Base-by-base conservation (phyloP, 345 rosid genomes). In the Aquilaria yunnanensis region DNA sequence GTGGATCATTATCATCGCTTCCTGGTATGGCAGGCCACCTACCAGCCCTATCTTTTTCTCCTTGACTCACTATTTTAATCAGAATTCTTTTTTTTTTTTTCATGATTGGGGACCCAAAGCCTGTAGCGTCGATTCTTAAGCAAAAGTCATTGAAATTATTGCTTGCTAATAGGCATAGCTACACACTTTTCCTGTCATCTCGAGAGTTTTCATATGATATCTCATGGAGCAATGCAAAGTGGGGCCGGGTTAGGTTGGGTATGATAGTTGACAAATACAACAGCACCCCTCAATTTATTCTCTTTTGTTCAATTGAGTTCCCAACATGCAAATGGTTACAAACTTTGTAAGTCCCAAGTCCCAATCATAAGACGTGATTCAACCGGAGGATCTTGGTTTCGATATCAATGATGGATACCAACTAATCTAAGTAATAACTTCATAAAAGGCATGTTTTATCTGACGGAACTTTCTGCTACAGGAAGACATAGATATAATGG, bases 1-100 rank as follows among this genome's bases (percentile, higher is more conserved):
- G 85, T 78, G 33, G 92, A 90, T 72, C 90, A 85, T 46, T 90
- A 83, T 65, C 92, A 90, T 67, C 74, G 77, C 16, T 87, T 80
- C 70, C 75, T 59, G 80, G 90, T 85, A 66, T 60, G 43, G 23
- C 23, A 16, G 23, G 23, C 23, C 23, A 37, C 43, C 43, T 37
- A 37, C 43, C 43, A 37, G 43, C 43, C 32, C n/a, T 3, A 49
- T 9, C 65, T 16, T 32, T 57, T 32, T n/a, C 56, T 13, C 9
- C 58, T 10, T 32, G 58, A 8, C 12, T 6, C 49, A 3, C 16
- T 9, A 60, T 13, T 13, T 63, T 54, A n/a, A 47, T 23, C 5
- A 3, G 14, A 23, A 37, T 34, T 32, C 13, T 2, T 46, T 6
- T 33, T 1, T n/a, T 47, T 45, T 2, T 23, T 9, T 6, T 32